Base-by-base conservation (phyloP, 140 eudicot species). In the Flaveria floridana region DNA sequence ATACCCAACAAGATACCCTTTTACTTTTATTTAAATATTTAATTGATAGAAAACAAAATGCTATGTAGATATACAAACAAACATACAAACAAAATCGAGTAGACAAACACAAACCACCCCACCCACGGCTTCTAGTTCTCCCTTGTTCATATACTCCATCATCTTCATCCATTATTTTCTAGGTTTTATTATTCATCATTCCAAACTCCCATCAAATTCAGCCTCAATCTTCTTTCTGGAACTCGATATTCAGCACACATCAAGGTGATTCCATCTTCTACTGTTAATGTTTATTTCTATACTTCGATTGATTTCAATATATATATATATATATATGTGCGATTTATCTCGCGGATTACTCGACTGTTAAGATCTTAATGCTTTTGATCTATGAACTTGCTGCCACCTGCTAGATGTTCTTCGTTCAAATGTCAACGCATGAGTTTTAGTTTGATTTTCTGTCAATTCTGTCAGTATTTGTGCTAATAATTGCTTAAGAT, bases 251-350 rank as follows among this genome's bases (percentile, higher is more conserved):
- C 37, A 2, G 41, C 52, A 44, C 23, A 14, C 42, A 15, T 58
- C 46, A 42, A 73, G 70, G 70, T 73, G 46, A 41, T 73, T n/a
- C n/a, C 6, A 15, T 73, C 70, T 73, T 73, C 47, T 25, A 44
- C 59, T 42, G 6, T 23, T 52, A 44, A 58, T 58, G 14, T 41
- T 55, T n/a, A 41, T 73, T 26, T 55, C 7, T 30, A 21, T 11
- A 21, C 41, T 59, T 53, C 11, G 14, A 58, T 73, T 52, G 44
- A 44, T 73, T 42, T 20, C 15, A 21, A 11, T 2, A 21, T 1
- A 7, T 8, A 5, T 23, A 23, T 23, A 23, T 23, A 0, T 23
- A 23, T 3, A 30, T 30, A 30, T 30, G 4, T 30, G 37, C 26
- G 10, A 13, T 20, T 57, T 71, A n/a, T 52, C 52, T 52, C 19